Evolutionary conservation across 208 protist species (phyloP).

Genomic region (Strigomonas culicis): DNA sequence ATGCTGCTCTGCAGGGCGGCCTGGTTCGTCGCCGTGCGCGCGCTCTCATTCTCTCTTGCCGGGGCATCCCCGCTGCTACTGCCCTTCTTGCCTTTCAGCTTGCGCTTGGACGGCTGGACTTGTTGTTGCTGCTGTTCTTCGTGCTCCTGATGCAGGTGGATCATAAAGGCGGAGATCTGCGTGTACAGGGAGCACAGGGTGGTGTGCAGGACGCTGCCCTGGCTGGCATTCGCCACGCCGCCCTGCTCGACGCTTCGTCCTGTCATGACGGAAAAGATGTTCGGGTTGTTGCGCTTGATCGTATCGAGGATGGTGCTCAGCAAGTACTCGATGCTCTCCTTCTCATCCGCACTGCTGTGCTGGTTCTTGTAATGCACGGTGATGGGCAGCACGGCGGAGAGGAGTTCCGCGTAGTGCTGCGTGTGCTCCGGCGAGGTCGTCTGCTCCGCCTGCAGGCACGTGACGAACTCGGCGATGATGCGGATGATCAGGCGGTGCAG

Average conservation of each 20-base stretch:
- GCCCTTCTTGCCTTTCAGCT: not conserved
- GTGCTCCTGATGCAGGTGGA: not conserved
- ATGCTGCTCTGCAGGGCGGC: not conserved
- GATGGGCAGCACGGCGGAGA: not conserved
- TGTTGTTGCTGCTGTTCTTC: not conserved
- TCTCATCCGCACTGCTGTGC: not conserved
- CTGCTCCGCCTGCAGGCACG: not conserved
- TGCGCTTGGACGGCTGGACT: not conserved
- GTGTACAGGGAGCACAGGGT: not conserved
- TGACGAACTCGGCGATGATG: constrained; percentile 3
- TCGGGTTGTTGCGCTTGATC: not conserved
- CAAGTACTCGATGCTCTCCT: not conserved
- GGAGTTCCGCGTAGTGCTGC: not conserved
- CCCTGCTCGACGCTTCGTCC: not conserved
- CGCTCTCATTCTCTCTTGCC: too few relatives aligned
- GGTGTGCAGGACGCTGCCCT: not conserved
- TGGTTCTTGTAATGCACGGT: not conserved
- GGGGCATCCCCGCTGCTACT: not conserved
- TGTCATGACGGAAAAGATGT: not conserved
- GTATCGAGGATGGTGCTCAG: not conserved
- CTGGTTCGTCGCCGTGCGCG: too few relatives aligned
- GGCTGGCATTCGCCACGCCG: not conserved
- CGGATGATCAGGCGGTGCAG: not conserved
- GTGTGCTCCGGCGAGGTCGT: not conserved
- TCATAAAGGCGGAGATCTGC: constrained; percentile 1